Evolutionary conservation across 352 stramenopile genomes (phyloP), one percentile per base, ranked within the genome.

Genomic region (Phytophthora nicotianae): DNA sequence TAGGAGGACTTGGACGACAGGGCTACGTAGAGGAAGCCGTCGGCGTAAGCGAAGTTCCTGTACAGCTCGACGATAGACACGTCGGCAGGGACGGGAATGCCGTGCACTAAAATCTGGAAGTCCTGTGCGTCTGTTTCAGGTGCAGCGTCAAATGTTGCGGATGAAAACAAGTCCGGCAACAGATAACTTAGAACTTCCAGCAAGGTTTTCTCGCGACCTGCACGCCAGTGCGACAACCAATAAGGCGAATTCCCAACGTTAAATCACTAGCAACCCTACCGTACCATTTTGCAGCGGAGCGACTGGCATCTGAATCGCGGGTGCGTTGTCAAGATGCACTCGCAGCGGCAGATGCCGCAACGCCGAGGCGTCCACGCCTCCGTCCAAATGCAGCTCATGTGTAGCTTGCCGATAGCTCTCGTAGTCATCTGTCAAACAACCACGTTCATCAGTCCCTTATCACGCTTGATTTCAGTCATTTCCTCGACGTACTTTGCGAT

Each of bases 21-120:
- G 7, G 63, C 74, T 16, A 92, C 56, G 53, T 95, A 89, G 42
- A 95, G 67, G 48, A 93, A 95, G 32, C 84, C 83, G 56, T 95
- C 86, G 0, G 82, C 75, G 58, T 93, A 93, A 3, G 63, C 71
- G 57, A 93, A 91, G 40, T 63, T 61, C 10, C 74, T 74, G 47
- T 93, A 91, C 4, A 95, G 55, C 33, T 75, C 69, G 19, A 86
- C 56, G 19, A 95, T 73, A 17, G 84, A 79, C 20, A 91, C 70
- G 7, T 74, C 58, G 2, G 52, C 20, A 2, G 78, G 83, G 8
- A 92, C 68, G 10, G 23, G 14, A 48, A 93, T 67, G 45, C 84
- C 86, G 43, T 95, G 86, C 17, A 90, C 63, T 16, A 89, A 50
- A 10, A 89, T 41, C n/a, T 66, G 29, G 41, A 71, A 57, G 32